Evolutionary conservation across 1,284 basidiomycete genomes (phyloP).

Genomic region (Pseudozyma pruni): DNA sequence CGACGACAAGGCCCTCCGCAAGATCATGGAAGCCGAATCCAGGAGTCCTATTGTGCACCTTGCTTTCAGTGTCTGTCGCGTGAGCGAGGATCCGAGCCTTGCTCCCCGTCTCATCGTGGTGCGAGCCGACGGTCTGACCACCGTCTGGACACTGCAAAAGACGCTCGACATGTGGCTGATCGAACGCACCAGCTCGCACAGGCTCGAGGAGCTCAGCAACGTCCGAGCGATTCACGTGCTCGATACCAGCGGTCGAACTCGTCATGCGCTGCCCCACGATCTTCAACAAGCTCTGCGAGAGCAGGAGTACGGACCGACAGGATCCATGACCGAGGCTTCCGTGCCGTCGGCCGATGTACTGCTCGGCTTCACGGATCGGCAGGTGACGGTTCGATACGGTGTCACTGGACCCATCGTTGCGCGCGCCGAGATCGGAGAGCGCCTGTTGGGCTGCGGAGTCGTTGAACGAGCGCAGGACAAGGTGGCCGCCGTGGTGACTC

Average conservation of each 20-base stretch:
- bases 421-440: conserved; percentile 50
- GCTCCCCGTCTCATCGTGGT: conserved; percentile 57
- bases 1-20: conserved; percentile 28
- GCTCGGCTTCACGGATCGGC: conserved; percentile 39
- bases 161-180: conserved; percentile 56
- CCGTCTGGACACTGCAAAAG: conserved; percentile 59
- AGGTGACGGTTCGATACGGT: conserved; percentile 36
- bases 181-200: conserved; percentile 33
- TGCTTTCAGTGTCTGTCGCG: conserved; percentile 54
- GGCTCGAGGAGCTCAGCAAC: conserved; percentile 45
- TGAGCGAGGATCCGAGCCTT: conserved; percentile 46
- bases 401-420: conserved; percentile 51
- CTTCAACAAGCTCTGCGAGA: conserved; percentile 52
- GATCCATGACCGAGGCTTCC: conserved; percentile 3
- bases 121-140: conserved; percentile 51
- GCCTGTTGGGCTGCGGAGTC: conserved; percentile 45
- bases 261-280: conserved; percentile 42
- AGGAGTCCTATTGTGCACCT: conserved; percentile 50
- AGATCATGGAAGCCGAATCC: conserved; percentile 53
- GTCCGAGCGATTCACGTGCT: conserved; percentile 38
- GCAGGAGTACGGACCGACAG: conserved; percentile 27
- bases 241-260: conserved; percentile 44
- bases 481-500: conserved; percentile 46
- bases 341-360: conserved; percentile 34
- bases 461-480: conserved; percentile 47